Evolutionary conservation across 2,329 filamentous ascomycete species (phyloP), one percentile per base, ranked within the genome.

Genomic region (Fusarium mundagurra): DNA sequence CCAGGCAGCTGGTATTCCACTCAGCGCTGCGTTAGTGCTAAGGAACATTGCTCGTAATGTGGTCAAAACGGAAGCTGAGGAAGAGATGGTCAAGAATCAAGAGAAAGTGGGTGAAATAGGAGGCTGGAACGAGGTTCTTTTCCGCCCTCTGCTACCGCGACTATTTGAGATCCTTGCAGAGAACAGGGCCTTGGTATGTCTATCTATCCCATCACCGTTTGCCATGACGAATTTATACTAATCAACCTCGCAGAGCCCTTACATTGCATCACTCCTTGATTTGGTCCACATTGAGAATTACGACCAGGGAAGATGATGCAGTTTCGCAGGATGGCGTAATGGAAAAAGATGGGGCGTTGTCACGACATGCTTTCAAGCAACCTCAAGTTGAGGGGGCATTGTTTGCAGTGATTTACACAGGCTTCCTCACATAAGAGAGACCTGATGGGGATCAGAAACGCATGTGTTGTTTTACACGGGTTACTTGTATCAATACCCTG

Each of bases 1-100:
- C 6, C 89, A 94, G 78, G 92, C 93, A 6, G 92, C 92, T 2
- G 94, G 94, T 10, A 91, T 96, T 41, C 93, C 94, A n/a, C 86
- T 96, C 12, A 93, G 92, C 62, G 92, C 93, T 6, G 91, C 93
- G 20, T 86, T 96, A 34, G 92, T 96, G 41, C 86, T 96, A 51
- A 89, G 94, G 36, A 96, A 96, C 80, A 90, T 96, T 69, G 93
- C 93, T 18, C 88, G 87, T 73, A 93, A 92, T 76, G 85, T 91
- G 24, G 83, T 87, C 77, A 91, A 91, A 85, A 91, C 89, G 14
- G 87, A 89, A 59, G 85, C 87, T 2, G 87, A 91, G 77, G 88
- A 90, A 74, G 84, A 85, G 77, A 81, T 89, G 7, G 76, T 87
- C 54, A 88, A 88, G 78, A 74, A 81, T 59, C 86, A 88, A 71